Evolutionary conservation across 2,329 filamentous ascomycete species (phyloP).

Genomic region (Cytospora piceae): DNA sequence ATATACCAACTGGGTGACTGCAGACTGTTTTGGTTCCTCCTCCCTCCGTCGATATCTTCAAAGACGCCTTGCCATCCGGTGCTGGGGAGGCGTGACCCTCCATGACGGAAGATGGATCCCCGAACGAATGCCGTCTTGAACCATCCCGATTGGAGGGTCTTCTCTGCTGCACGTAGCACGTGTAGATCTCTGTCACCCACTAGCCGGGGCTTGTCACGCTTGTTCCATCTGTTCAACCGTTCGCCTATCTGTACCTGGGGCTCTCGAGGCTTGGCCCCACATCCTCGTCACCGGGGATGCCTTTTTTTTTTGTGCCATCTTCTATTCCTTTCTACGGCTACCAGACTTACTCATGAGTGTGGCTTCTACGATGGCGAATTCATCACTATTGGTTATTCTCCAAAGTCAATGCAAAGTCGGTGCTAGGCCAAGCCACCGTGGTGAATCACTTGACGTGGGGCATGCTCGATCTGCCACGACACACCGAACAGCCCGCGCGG

Average conservation of each 20-base stretch:
- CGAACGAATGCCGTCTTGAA: neutral
- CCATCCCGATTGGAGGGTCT: slow-evolving; percentile 12
- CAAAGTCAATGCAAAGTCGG: neutral
- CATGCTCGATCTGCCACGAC: neutral
- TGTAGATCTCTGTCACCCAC: neutral
- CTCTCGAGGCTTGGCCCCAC: neutral
- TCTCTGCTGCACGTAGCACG: neutral
- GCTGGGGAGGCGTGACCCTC: neutral
- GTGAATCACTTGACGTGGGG: neutral
- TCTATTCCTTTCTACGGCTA: too few relatives aligned
- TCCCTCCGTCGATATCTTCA: neutral
- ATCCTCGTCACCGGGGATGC: neutral
- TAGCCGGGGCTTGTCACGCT: neutral
- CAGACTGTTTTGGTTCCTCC: neutral
- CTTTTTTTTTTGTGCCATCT: too few relatives aligned
- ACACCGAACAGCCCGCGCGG: neutral
- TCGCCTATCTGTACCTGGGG: neutral
- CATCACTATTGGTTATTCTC: neutral
- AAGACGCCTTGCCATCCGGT: neutral
- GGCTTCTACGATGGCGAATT: neutral
- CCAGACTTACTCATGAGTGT: too few relatives aligned
- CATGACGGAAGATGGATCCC: slow-evolving; percentile 14
- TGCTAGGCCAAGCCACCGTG: neutral
- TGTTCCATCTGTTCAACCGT: neutral
- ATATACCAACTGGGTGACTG: too few relatives aligned